A percentile compares a stretch with the other conserved stretches of the same genome.
Evolutionary conservation across 768 basidiomycete genomes (phyloP).

Genomic region (Agaricus sinodeliciosus): DNA sequence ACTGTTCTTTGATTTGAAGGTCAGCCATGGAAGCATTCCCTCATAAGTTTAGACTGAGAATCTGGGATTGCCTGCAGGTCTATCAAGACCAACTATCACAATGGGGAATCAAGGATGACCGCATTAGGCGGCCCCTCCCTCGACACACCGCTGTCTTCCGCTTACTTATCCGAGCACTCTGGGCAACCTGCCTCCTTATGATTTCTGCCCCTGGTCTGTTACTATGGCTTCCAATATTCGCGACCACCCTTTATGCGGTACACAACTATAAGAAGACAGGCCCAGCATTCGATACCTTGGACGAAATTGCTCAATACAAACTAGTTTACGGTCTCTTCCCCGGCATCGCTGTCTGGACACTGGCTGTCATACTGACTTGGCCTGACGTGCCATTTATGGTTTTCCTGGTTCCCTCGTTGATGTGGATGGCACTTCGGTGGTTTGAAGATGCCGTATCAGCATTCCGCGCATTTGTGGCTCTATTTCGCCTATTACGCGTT

Average conservation of each 20-base stretch:
- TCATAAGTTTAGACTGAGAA: slow-evolving; percentile 1
- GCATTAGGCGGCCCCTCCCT: slow-evolving; percentile 61
- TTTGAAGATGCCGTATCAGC: slow-evolving; percentile 78
- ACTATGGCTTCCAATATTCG: slow-evolving; percentile 80
- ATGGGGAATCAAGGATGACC: slow-evolving; percentile 80
- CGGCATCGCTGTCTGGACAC: slow-evolving; percentile 61
- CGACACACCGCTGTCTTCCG: slow-evolving; percentile 53
- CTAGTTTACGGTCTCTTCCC: slow-evolving; percentile 76
- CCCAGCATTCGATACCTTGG: slow-evolving; percentile 81
- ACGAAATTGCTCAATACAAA: slow-evolving; percentile 88
- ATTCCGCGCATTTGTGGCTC: slow-evolving; percentile 63
- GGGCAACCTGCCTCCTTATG: slow-evolving; percentile 54
- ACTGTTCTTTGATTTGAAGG: slow-evolving; percentile 55
- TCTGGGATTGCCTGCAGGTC: slow-evolving; percentile 29
- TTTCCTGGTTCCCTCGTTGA: slow-evolving; percentile 58
- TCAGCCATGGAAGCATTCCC: slow-evolving; percentile 18
- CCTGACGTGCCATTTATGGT: slow-evolving; percentile 53
- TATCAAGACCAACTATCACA: slow-evolving; percentile 69
- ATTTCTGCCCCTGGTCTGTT: slow-evolving; percentile 71
- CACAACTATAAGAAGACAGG: slow-evolving; percentile 76
- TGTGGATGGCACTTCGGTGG: slow-evolving; percentile 92
- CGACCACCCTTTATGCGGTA: slow-evolving; percentile 62
- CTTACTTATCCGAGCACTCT: slow-evolving; percentile 56
- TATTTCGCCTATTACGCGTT: slow-evolving; percentile 56
- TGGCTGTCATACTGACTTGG: slow-evolving; percentile 49